Conservation (phyloP, 1,284 basidiomycete genomes). For the Boletellus deceptivus region DNA sequence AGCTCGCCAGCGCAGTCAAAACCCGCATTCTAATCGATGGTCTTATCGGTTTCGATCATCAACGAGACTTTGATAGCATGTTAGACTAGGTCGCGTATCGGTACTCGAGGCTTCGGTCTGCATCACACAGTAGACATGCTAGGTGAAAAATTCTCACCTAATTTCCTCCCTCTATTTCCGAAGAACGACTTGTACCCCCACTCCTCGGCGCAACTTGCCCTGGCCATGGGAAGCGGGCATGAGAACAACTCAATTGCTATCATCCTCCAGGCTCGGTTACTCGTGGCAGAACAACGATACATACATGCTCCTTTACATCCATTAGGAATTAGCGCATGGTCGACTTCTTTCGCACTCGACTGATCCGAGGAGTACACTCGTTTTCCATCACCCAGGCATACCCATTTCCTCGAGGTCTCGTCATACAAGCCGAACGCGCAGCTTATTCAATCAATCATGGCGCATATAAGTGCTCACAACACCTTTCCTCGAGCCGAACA, state of each 20-base stretch:
- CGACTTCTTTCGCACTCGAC: not conserved
- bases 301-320: not conserved
- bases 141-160: not conserved
- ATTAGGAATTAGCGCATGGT: not conserved
- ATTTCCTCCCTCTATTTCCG: conserved; percentile 9
- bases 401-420: not conserved
- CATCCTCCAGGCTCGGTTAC: conserved; percentile 4
- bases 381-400: not conserved
- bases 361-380: conserved; percentile 18
- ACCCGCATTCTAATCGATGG: not conserved
- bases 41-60: conserved; percentile 10
- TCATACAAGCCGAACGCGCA: not conserved
- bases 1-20: not conserved
- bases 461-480: not conserved
- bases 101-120: not conserved
- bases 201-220: conserved; percentile 5
- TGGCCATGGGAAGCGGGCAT: conserved; percentile 18
- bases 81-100: not conserved
- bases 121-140: not conserved
- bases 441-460: conserved; percentile 3
- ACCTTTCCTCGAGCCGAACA: conserved; percentile 1
- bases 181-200: conserved; percentile 2
- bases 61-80: conserved; percentile 2
- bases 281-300: conserved; percentile 2
- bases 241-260: conserved; percentile 1